Conservation (phyloP, 441 rosid species). For the Lepidium campestre region DNA sequence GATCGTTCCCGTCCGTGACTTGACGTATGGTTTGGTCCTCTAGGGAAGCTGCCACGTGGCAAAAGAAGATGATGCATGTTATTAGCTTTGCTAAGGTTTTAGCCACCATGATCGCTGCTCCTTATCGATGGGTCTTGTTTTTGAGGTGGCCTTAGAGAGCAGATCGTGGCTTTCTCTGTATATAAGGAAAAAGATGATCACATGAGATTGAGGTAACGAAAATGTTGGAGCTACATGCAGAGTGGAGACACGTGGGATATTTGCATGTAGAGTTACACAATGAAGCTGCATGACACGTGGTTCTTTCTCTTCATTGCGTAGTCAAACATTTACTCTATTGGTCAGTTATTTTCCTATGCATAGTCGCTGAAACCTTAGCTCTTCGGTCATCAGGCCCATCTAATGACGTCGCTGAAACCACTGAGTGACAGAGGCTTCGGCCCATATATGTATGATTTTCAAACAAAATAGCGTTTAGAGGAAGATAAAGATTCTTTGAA, state of each 20-base stretch:
- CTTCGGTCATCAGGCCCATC: too few species aligned
- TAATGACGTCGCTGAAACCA: too few species aligned
- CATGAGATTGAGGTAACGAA: not conserved
- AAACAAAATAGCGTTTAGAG: too few species aligned
- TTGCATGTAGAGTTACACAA: constrained; percentile 17
- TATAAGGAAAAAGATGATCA: not conserved
- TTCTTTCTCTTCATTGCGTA: not conserved
- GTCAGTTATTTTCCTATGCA: too few species aligned
- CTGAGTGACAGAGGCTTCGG: too few species aligned
- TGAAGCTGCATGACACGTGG: constrained; percentile 16
- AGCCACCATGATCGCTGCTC: constrained; percentile 21
- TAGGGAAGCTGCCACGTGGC: not conserved
- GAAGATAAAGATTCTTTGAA: too few species aligned
- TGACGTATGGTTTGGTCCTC: constrained; percentile 39
- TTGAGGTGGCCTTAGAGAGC: constrained; percentile 4
- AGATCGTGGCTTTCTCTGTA: not conserved
- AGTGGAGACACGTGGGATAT: constrained; percentile 21
- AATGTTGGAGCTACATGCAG: constrained; percentile 24
- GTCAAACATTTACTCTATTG: too few species aligned
- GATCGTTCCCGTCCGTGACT: constrained; percentile 38
- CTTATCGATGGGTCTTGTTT: not conserved
- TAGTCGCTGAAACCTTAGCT: too few species aligned
- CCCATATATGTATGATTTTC: too few species aligned
- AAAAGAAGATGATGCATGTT: constrained; percentile 11
- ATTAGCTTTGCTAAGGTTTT: constrained; percentile 12